Conservation (phyloP, 768 basidiomycete genomes). For the Saitozyma podzolica region DNA sequence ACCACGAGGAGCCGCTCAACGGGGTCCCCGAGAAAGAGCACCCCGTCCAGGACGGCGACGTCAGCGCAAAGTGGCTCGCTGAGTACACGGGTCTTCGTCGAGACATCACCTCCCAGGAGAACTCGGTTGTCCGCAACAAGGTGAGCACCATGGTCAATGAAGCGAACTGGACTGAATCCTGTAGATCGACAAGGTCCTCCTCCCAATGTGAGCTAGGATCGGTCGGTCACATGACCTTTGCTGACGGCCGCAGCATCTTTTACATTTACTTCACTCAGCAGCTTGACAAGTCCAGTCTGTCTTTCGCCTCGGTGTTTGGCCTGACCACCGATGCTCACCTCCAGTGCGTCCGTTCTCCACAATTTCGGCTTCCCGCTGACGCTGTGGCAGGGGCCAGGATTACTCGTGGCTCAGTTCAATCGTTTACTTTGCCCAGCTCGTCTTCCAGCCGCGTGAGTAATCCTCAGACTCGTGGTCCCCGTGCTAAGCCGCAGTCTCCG, state of each 20-base stretch:
- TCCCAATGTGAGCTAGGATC: too few relatives aligned
- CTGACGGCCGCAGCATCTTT: too few relatives aligned
- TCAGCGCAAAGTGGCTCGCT: conserved; percentile 12
- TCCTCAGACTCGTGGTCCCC: neutral
- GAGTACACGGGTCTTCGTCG: conserved; percentile 10
- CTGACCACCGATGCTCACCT: conserved; percentile 52
- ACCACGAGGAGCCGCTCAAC: too few relatives aligned
- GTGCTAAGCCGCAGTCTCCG: conserved; percentile 5
- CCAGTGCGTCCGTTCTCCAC: conserved; percentile 46
- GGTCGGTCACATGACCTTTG: too few relatives aligned
- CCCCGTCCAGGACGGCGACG: too few relatives aligned
- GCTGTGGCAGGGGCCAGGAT: conserved; percentile 13
- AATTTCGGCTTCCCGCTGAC: neutral
- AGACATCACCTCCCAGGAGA: conserved; percentile 17
- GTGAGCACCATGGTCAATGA: too few relatives aligned
- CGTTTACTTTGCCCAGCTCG: conserved; percentile 38
- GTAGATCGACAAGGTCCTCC: conserved; percentile 12
- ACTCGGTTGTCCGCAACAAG: conserved; percentile 1
- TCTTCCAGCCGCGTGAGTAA: conserved; percentile 31
- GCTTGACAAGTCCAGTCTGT: too few relatives aligned
- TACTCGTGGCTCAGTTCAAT: conserved; percentile 37
- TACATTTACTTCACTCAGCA: conserved; percentile 28
- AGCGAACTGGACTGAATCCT: too few relatives aligned
- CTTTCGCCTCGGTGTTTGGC: conserved; percentile 58
- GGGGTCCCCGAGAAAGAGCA: too few relatives aligned